Evolutionary conservation across 2,329 filamentous ascomycete genomes (phyloP).

Genomic region (Neocatenulostroma microsporum): DNA sequence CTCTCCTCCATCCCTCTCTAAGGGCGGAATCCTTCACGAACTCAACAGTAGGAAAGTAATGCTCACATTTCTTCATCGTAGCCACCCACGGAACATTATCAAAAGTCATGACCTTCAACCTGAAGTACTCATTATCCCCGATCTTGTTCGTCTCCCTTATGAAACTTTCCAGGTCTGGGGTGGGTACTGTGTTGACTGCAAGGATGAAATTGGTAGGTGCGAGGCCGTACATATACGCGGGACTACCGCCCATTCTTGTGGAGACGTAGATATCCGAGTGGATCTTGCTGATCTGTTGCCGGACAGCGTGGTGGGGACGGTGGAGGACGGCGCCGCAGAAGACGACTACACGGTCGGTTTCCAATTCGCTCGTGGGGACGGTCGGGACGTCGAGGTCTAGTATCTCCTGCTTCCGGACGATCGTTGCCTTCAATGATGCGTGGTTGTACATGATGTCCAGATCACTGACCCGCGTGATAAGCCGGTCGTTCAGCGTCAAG

Average conservation of each 20-base stretch:
- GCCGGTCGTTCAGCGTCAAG: slow-evolving; percentile 78
- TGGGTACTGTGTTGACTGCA: slow-evolving; percentile 82
- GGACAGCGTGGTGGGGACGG: slow-evolving; percentile 87
- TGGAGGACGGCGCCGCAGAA: slow-evolving; percentile 95
- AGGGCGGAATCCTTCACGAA: slow-evolving; percentile 51
- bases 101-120: slow-evolving; percentile 93
- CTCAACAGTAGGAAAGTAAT: slow-evolving; percentile 71
- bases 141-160: slow-evolving; percentile 76
- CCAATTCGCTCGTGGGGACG: slow-evolving; percentile 78
- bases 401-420: slow-evolving; percentile 79
- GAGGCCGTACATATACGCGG: slow-evolving; percentile 81
- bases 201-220: slow-evolving; percentile 97
- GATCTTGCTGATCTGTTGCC: slow-evolving; percentile 93
- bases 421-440: slow-evolving; percentile 70
- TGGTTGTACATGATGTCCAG: slow-evolving; percentile 95
- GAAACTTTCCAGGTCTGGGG: slow-evolving; percentile 74
- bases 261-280: slow-evolving; percentile 96
- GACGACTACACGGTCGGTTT: slow-evolving; percentile 83
- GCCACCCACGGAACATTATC: slow-evolving; percentile 99
- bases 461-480: slow-evolving; percentile 88
- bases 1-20: slow-evolving; percentile 50
- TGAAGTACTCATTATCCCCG: slow-evolving; percentile 96
- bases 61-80: slow-evolving; percentile 99
- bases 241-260: slow-evolving; percentile 72
- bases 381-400: slow-evolving; percentile 71